These are phyloP conservation scores for Selenicereus undatus DNA, from an alignment of 148 eudicot genomes.

Conservation along the genomic window DNA sequence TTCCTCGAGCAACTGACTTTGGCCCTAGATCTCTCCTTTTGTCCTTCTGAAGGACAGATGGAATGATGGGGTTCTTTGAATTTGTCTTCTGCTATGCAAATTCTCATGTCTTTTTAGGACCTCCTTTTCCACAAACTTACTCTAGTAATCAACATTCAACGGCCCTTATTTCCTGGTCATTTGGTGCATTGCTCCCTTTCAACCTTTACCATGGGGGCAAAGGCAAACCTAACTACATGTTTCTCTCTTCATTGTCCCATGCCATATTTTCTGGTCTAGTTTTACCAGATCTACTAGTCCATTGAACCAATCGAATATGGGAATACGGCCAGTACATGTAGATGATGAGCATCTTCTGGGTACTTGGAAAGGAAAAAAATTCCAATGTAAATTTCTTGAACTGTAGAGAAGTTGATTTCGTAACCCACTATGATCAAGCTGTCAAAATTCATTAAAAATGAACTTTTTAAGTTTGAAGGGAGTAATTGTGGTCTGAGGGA, in stretches of 20 bases:
- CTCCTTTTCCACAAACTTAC: slow-evolving; percentile 20
- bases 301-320: background rate
- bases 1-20: slow-evolving; percentile 85
- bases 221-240: slow-evolving; percentile 25
- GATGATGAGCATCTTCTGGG: too few species aligned
- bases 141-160: slow-evolving; percentile 9
- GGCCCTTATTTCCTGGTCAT: slow-evolving; percentile 1
- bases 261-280: background rate
- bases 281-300: background rate
- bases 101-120: slow-evolving; percentile 49
- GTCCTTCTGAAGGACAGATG: slow-evolving; percentile 33
- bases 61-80: slow-evolving; percentile 77
- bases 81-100: slow-evolving; percentile 47
- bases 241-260: slow-evolving; percentile 11
- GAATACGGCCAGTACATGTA: too few species aligned
- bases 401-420: too few species aligned
- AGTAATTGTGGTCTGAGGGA: too few species aligned
- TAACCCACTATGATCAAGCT: too few species aligned
- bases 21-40: slow-evolving; percentile 10
- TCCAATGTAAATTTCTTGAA: too few species aligned
- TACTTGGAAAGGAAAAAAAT: too few species aligned
- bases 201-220: slow-evolving; percentile 8
- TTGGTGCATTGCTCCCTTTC: slow-evolving; percentile 15
- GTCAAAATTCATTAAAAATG: too few species aligned
- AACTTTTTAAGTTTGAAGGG: too few species aligned